Base-by-base conservation (phyloP, 2,329 filamentous ascomycete species). In the Fusarium graminum region DNA sequence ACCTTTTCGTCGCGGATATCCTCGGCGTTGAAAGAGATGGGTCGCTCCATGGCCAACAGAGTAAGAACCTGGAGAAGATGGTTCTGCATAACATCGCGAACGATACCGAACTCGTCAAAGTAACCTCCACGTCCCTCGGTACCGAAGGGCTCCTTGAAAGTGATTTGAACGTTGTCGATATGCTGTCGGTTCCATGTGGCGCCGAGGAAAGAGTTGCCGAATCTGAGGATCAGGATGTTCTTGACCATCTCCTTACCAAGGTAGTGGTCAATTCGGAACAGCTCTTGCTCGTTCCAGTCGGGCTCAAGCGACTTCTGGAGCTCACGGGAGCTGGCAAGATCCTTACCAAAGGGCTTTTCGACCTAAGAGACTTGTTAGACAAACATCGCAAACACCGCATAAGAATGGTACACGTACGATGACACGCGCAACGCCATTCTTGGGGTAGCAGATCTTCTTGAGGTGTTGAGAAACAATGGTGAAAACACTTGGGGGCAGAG, bases 221-320 rank as follows among this genome's bases (percentile, higher is more conserved):
- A 99, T 77, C 96, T 89, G 71, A 99, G 88, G 73, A 99, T 97
- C 70, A 99, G 86, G 72, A 99, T 96, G 83, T 99, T 99, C 89
- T 99, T 99, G 75, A 99, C 95, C 95, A 99, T 99, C 83, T 99
- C 95, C 86, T 99, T 99, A 75, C 96, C 96, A 45, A 99, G 88
- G 81, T 99, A 99, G 83, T 99, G 95, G 80, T 99, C 95, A 75
- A 99, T 99, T 77, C 95, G 93, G 89, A 96, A 99, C 71, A 99
- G 90, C 83, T 99, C 95, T 52, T 98, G 94, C 81, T 99, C 96
- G 76, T 92, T 95, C 96, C 95, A 99, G 82, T 99, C 93, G 41
- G 95, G 95, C 77, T 94, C 92, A 67, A 99, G 88, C 9, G 95
- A 96, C 80, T 92, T 93, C 78, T 98, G 94, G 63, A 99, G 88